A percentile compares a stretch with the other conserved stretches of the same genome.
These are phyloP conservation scores for Lasiosphaeria miniovina DNA, from an alignment of 495 filamentous ascomycete species.

Conservation along the genomic window DNA sequence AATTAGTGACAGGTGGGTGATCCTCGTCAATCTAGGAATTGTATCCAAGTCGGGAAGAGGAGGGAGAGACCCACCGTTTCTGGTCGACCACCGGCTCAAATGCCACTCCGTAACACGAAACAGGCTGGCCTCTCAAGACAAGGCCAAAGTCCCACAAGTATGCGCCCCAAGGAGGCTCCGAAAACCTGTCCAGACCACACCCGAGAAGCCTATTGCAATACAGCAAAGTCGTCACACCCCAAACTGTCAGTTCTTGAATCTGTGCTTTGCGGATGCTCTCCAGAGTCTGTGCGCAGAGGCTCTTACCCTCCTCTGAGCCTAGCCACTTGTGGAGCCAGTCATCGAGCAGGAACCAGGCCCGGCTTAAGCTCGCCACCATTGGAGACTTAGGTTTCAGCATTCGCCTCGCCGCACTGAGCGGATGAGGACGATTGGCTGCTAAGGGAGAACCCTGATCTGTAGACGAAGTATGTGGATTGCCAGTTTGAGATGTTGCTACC, in stretches of 20 bases:
- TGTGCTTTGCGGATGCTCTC: neutral
- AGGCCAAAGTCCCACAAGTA: constrained; percentile 1
- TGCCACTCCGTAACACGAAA: neutral
- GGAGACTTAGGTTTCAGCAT: neutral
- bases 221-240: neutral
- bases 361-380: neutral
- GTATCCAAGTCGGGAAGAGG: neutral
- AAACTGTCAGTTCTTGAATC: neutral
- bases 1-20: neutral
- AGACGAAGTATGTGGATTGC: neutral
- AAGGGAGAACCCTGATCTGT: neutral
- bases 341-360: neutral
- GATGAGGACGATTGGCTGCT: neutral
- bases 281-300: neutral
- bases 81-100: neutral
- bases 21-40: neutral
- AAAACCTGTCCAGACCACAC: neutral
- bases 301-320: neutral
- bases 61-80: neutral
- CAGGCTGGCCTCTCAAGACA: neutral
- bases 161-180: neutral
- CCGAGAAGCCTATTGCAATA: neutral
- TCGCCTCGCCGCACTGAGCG: neutral
- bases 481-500: neutral
- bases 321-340: neutral